These are phyloP conservation scores for Dendrobium nobile DNA, from an alignment of 106 monocot genomes.

Conservation along the genomic window DNA sequence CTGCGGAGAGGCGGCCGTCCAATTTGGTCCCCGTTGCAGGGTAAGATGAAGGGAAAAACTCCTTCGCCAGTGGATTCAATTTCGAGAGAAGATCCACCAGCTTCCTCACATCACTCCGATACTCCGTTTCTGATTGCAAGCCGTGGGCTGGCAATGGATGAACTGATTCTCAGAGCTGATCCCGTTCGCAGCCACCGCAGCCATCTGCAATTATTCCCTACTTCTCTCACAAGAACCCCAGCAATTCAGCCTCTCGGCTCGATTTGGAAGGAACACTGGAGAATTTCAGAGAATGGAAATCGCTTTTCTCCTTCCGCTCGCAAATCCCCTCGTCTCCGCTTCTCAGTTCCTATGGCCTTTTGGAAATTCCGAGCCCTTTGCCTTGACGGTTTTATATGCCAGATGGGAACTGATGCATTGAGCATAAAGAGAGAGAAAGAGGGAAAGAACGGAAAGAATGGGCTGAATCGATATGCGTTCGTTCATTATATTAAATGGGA, in stretches of 20 bases:
- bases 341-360: not conserved
- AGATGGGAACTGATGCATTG: not conserved
- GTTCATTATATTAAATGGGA: not conserved
- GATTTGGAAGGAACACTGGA: not conserved
- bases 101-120: constrained; percentile 31
- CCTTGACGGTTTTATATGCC: not conserved
- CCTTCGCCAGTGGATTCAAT: constrained; percentile 55
- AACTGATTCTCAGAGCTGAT: constrained; percentile 30
- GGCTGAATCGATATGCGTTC: not conserved
- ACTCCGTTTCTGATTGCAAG: constrained; percentile 9
- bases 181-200: constrained; percentile 33
- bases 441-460: not conserved
- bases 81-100: constrained; percentile 52
- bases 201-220: constrained; percentile 19
- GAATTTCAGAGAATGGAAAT: not conserved
- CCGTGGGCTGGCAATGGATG: constrained; percentile 6
- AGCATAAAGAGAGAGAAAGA: not conserved
- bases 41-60: constrained; percentile 51
- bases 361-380: not conserved
- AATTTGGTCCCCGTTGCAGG: not conserved
- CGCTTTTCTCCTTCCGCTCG: not conserved
- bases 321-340: not conserved
- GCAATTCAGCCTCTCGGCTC: not conserved
- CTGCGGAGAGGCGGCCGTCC: constrained; percentile 19
- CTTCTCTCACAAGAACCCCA: not conserved